Evolutionary conservation across 2,329 filamentous ascomycete genomes (phyloP).

Genomic region (Pseudocercospora crystallina): DNA sequence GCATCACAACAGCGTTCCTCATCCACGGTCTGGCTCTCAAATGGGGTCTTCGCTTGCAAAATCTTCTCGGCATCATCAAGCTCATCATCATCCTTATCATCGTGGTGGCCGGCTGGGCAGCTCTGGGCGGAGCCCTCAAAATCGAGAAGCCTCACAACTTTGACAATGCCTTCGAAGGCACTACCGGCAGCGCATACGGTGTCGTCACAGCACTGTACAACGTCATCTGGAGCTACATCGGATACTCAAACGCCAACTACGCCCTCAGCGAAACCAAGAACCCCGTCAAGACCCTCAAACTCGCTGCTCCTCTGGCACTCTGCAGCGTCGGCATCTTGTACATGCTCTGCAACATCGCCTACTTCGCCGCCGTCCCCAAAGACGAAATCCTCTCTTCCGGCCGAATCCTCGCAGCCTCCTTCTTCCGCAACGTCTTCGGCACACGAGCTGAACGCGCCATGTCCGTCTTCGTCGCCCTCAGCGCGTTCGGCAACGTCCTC

Average conservation of each 20-base stretch:
- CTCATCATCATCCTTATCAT: conserved; percentile 66
- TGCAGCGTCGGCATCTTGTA: conserved; percentile 27
- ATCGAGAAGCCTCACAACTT: conserved; percentile 65
- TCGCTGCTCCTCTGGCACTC: conserved; percentile 38
- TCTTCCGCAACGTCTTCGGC: conserved; percentile 48
- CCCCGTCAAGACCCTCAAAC: conserved; percentile 41
- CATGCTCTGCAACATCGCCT: conserved; percentile 31
- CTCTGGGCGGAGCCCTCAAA: conserved; percentile 61
- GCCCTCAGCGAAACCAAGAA: conserved; percentile 44
- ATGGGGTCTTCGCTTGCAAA: conserved; percentile 68
- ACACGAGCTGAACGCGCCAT: conserved; percentile 58
- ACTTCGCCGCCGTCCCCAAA: conserved; percentile 37
- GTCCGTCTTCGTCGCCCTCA: conserved; percentile 54
- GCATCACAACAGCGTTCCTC: conserved; percentile 64
- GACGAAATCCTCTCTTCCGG: conserved; percentile 20
- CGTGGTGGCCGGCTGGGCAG: conserved; percentile 57
- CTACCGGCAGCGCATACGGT: conserved; percentile 64
- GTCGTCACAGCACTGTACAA: conserved; percentile 71
- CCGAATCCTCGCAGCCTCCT: conserved; percentile 22
- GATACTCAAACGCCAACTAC: conserved; percentile 66
- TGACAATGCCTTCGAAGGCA: conserved; percentile 62
- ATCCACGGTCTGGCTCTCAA: conserved; percentile 65
- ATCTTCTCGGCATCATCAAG: conserved; percentile 65
- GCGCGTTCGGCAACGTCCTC: conserved; percentile 57
- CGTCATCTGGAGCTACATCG: conserved; percentile 69